Evolutionary conservation across 1,284 basidiomycete species (phyloP).

Genomic region (Irpex rosettiformis): DNA sequence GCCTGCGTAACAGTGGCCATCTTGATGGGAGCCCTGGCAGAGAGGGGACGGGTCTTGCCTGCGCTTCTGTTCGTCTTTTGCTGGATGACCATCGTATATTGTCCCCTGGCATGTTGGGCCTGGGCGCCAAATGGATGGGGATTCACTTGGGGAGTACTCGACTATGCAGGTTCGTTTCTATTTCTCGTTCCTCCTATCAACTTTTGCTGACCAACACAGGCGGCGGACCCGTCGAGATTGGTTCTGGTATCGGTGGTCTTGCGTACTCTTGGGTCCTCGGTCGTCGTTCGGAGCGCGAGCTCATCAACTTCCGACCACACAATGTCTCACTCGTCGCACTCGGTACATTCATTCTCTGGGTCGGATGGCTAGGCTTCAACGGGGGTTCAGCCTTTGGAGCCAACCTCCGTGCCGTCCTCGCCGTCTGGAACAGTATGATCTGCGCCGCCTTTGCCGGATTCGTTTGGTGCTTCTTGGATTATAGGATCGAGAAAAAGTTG

Average conservation of each 20-base stretch:
- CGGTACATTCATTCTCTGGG: conserved; percentile 89
- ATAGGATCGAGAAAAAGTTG: conserved; percentile 76
- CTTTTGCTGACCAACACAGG: conserved; percentile 42
- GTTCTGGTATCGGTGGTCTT: conserved; percentile 83
- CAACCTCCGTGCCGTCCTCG: conserved; percentile 84
- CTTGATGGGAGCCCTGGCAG: conserved; percentile 81
- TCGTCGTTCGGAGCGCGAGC: conserved; percentile 73
- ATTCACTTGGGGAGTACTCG: conserved; percentile 86
- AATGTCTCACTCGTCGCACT: conserved; percentile 89
- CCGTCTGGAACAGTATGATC: conserved; percentile 88
- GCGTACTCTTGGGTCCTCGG: conserved; percentile 87
- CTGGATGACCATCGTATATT: conserved; percentile 86
- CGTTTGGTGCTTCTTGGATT: conserved; percentile 90
- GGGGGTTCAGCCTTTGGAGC: conserved; percentile 85
- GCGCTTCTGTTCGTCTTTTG: conserved; percentile 86
- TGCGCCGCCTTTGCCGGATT: conserved; percentile 76
- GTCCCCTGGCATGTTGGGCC: conserved; percentile 76
- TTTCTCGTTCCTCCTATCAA: neutral
- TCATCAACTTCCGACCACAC: conserved; percentile 89
- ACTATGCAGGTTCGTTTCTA: conserved; percentile 61
- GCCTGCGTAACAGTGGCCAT: conserved; percentile 77
- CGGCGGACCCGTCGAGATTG: conserved; percentile 92
- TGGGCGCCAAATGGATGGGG: conserved; percentile 86
- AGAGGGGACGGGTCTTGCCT: conserved; percentile 84
- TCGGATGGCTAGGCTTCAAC: conserved; percentile 78